Evolutionary conservation across 192 early-diverging fungal genomes (phyloP), one percentile per base, ranked within the genome.

Genomic region (Gorgonomyces haynaldii): DNA sequence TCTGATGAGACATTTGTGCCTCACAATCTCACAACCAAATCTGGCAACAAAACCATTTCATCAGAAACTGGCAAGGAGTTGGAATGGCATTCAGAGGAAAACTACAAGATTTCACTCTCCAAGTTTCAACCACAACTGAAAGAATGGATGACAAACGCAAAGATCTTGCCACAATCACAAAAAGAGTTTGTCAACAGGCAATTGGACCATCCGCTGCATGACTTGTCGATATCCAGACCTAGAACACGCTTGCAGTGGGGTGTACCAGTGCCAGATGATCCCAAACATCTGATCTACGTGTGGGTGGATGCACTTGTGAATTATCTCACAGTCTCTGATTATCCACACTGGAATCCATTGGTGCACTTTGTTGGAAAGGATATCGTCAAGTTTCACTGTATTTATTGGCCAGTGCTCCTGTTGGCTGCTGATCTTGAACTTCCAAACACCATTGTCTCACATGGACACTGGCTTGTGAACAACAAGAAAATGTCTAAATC

Each of bases 371-470:
- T 98, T 1, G 94, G 94, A 34, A 93, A 98, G 54, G 94, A 98
- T 50, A 98, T 98, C 68, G 42, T 92, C 20, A 84, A 84, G 64
- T 98, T 98, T 64, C 94, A 98, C 57, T 89, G 89, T 1, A 82
- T 98, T 12, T 98, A 87, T 60, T 98, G 94, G 94, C 94, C 94
- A 9, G 89, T 90, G 0, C 86, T 98, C 48, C 61, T 98, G 31
- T 78, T 98, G 74, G 94, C 94, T 0, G 85, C 86, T 2, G 76
- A 64, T 0, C 58, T 95, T 19, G 78, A 78, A 1, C 65, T 84
- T 30, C 91, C 94, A 3, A 58, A 64, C 37, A 70, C 74, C 21
- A 93, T 98, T 50, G 50, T 98, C 19, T 81, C 88, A 1, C 94
- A 98, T 54, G 88, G 87, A 15, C 94, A 98, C 61, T 98, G 91